Evolutionary conservation across 495 filamentous ascomycete species (phyloP).

Genomic region (Penicillium subrubescens): DNA sequence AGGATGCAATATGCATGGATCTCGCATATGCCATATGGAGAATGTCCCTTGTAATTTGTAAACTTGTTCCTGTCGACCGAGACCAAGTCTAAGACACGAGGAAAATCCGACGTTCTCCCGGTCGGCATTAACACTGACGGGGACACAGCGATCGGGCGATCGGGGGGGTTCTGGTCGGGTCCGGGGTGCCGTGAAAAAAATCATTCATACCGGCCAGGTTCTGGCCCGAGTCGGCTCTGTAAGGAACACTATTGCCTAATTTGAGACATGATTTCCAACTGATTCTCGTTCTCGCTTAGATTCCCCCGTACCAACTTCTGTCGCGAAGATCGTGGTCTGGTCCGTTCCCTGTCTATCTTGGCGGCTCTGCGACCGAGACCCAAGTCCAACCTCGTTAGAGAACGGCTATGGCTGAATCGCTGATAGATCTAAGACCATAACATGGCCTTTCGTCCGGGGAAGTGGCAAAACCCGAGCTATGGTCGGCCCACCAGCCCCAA

Average conservation of each 20-base stretch:
- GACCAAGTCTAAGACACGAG: background rate
- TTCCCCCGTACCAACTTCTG: background rate
- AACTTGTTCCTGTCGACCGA: background rate
- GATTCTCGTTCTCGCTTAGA: background rate
- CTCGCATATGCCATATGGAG: background rate
- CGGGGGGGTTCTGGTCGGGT: background rate
- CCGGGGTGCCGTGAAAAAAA: background rate
- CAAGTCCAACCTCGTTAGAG: background rate
- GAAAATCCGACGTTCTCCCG: background rate
- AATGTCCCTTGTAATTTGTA: background rate
- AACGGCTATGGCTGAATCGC: background rate
- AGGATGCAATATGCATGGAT: background rate
- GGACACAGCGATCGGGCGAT: background rate
- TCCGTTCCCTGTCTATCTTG: background rate
- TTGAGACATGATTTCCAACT: background rate
- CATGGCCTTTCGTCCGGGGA: constrained; percentile 3
- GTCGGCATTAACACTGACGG: constrained; percentile 1
- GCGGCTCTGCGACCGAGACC: background rate
- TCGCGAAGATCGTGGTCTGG: background rate
- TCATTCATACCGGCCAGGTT: background rate
- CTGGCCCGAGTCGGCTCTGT: background rate
- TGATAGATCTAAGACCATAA: background rate
- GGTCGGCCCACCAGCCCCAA: constrained; percentile 1
- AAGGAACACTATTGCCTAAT: background rate
- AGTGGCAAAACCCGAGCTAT: constrained; percentile 1